phyloP scores from a whole-genome alignment of 768 basidiomycete genomes.

The Tricholoma sp. region DNA sequence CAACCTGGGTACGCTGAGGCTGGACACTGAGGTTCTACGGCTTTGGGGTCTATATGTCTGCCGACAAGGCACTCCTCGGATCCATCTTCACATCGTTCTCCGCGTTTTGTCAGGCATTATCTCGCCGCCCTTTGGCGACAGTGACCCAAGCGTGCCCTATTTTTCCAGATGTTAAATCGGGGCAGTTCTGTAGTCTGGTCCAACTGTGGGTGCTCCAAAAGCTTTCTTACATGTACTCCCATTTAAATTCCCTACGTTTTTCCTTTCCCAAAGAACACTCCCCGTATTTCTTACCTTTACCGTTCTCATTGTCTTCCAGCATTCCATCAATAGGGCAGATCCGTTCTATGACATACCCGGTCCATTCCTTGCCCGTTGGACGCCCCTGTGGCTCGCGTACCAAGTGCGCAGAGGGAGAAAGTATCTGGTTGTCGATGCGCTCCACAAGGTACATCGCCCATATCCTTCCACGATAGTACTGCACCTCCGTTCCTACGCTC shows the following conservation, averaged over 20 bases:
- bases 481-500: background rate
- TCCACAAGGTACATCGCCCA: slow-evolving; percentile 18
- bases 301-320: background rate
- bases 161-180: background rate
- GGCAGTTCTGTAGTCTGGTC: background rate
- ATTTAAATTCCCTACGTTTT: background rate
- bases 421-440: slow-evolving; percentile 23
- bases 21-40: background rate
- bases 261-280: background rate
- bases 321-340: background rate
- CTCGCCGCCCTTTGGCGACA: background rate
- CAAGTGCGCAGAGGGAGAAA: slow-evolving; percentile 22
- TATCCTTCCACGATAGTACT: background rate
- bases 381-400: slow-evolving; percentile 27
- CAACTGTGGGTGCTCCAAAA: background rate
- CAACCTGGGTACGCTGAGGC: background rate
- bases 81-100: background rate
- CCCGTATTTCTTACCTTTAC: background rate
- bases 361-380: slow-evolving; percentile 24
- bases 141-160: background rate
- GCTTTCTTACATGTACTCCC: background rate
- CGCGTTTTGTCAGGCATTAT: background rate
- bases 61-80: background rate
- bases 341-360: slow-evolving; percentile 21
- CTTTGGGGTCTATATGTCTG: background rate